Conservation (phyloP, 2,329 filamentous ascomycete species). For the Xylariales sp. region DNA sequence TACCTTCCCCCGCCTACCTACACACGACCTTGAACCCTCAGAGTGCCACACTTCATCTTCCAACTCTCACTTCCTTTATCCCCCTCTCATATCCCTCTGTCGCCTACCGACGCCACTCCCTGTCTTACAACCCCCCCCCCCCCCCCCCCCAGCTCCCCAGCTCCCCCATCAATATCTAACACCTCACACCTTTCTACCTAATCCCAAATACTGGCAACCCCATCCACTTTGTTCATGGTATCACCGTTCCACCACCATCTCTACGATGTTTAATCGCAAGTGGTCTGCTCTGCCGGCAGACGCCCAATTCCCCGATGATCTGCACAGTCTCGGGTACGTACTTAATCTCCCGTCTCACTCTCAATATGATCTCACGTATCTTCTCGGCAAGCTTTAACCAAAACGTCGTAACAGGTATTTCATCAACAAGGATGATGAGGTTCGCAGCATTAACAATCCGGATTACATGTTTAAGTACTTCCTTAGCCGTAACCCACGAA, state of each 20-base stretch:
- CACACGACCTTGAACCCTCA: neutral
- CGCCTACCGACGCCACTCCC: too few relatives aligned
- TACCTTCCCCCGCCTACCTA: neutral
- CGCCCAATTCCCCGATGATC: conserved; percentile 70
- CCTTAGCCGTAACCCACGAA: conserved; percentile 76
- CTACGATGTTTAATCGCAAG: conserved; percentile 79
- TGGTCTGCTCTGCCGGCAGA: conserved; percentile 78
- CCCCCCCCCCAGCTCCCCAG: too few relatives aligned
- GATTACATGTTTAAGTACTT: conserved; percentile 80
- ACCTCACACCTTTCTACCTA: neutral
- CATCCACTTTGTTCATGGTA: neutral
- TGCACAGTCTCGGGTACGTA: conserved; percentile 78
- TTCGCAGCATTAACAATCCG: conserved; percentile 76
- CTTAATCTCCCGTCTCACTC: neutral
- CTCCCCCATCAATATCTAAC: too few relatives aligned
- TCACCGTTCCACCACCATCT: neutral
- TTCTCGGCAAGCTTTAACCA: conserved; percentile 4
- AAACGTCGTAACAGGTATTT: conserved; percentile 71
- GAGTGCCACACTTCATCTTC: neutral
- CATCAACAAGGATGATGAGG: conserved; percentile 78
- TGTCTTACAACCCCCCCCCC: neutral
- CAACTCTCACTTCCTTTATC: neutral
- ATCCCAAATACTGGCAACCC: neutral
- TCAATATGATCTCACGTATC: neutral
- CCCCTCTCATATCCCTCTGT: neutral